Base-by-base conservation (phyloP, 176 grass and related monocot species). In the Musa schizocarpa region DNA sequence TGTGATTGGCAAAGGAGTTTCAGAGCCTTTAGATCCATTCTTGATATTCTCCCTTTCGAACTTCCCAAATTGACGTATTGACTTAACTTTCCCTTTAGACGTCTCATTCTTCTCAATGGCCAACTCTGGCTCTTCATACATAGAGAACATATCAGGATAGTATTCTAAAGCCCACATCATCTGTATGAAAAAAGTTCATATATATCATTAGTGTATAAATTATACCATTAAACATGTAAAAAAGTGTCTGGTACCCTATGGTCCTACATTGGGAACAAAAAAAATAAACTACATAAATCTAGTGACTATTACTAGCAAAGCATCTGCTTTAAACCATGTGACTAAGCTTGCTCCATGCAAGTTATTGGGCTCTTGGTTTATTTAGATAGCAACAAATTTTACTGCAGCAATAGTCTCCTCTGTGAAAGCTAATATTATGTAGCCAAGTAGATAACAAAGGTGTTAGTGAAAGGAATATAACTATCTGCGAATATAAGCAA, bases 111-210 rank as follows among this genome's bases (percentile, higher is more conserved):
- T 93, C 11, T 83, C 82, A 53, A 71, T 79, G 20, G 73, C 48
- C 75, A 76, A 54, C 20, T 82, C 82, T 70, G 82, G 69, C 52
- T 98, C 94, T 87, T 93, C 94, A 53, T 86, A 91, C 79, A 91
- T 27, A 78, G 72, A 88, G 82, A 87, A 94, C 63, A 89, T 85
- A 54, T 98, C 95, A 3, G 90, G 90, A 57, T 98, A 88, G 74
- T 98, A 91, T 77, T 98, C 90, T 58, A 94, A 73, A 83, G 95
- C 95, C 95, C 95, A 98, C 95, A 93, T 98, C 90, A 93, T 98
- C 95, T 93, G 84, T 82, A 64, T 12, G 12, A 34, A 67, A 68
- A 43, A 73, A 78, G 83, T 69, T 29, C 20, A 85, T 19, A 82
- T 34, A 68, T 68, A 59, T 71, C 2, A 77, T 65, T 54, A 85